Conservation (phyloP, 208 protist genomes). For the Strigomonas culicis region DNA sequence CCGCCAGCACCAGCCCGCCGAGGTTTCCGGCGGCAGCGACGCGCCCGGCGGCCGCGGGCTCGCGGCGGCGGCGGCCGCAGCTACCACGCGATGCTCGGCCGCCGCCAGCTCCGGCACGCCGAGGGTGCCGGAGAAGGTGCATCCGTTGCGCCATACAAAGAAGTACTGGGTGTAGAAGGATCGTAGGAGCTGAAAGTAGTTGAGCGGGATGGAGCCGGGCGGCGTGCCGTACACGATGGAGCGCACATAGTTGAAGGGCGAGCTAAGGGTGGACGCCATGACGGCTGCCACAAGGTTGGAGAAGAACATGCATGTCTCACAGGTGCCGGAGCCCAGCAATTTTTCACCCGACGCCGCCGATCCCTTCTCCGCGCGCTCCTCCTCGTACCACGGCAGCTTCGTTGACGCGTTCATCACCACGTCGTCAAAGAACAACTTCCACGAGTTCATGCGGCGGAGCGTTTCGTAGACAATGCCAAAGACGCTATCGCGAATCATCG, state of each 20-base stretch:
- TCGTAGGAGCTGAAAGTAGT: constrained; percentile 52
- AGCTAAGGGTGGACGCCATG: constrained; percentile 73
- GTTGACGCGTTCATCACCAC: neutral
- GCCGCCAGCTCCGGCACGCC: constrained; percentile 5
- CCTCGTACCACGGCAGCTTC: neutral
- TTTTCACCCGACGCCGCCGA: too few relatives aligned
- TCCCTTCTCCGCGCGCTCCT: too few relatives aligned
- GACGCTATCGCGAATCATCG: constrained; percentile 76
- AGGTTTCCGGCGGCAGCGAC: neutral
- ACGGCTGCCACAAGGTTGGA: constrained; percentile 79
- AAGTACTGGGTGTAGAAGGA: constrained; percentile 73
- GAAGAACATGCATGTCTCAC: constrained; percentile 46
- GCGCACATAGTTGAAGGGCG: constrained; percentile 87
- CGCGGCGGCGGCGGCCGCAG: neutral
- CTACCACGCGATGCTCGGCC: neutral
- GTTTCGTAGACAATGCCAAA: constrained; percentile 89
- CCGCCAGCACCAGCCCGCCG: neutral
- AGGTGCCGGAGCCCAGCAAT: constrained; percentile 6
- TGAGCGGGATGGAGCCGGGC: constrained; percentile 56
- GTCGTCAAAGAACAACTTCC: constrained; percentile 39
- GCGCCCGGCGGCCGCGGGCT: neutral
- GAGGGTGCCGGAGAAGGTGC: constrained; percentile 51
- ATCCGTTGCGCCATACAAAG: constrained; percentile 63
- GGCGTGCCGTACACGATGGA: constrained; percentile 83
- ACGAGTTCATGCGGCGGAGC: constrained; percentile 28